These are phyloP conservation scores for Xylariales sp. DNA, from an alignment of 2,329 filamentous ascomycete species.

Conservation along the genomic window DNA sequence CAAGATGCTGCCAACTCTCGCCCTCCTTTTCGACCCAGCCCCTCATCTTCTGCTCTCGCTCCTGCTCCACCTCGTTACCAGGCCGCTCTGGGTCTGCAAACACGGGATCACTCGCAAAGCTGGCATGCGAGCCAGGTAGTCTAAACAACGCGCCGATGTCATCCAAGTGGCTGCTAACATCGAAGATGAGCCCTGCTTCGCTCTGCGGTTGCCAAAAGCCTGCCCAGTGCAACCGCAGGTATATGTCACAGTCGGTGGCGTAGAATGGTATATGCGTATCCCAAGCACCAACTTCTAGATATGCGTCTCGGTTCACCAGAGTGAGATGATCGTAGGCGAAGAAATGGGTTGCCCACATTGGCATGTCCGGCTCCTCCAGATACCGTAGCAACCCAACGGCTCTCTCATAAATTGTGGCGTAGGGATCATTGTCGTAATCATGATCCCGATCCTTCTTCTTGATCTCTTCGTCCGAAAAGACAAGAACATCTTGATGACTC, in stretches of 20 bases:
- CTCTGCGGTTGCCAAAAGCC: conserved; percentile 35
- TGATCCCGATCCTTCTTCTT: conserved; percentile 30
- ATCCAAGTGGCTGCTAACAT: conserved; percentile 36
- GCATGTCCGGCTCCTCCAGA: conserved; percentile 28
- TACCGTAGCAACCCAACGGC: conserved; percentile 26
- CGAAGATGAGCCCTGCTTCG: conserved; percentile 35
- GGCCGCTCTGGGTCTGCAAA: conserved; percentile 18
- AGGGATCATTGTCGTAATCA: conserved; percentile 29
- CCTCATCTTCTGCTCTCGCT: conserved; percentile 23
- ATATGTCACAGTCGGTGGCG: conserved; percentile 41
- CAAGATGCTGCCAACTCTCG: conserved; percentile 30
- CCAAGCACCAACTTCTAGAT: conserved; percentile 39
- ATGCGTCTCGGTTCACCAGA: conserved; percentile 40
- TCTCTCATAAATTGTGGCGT: conserved; percentile 29
- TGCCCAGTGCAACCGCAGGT: conserved; percentile 36
- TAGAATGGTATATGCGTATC: conserved; percentile 46
- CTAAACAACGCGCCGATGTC: conserved; percentile 38
- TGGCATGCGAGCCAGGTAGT: conserved; percentile 29
- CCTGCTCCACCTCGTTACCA: conserved; percentile 22
- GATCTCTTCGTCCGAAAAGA: conserved; percentile 36
- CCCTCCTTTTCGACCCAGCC: conserved; percentile 27
- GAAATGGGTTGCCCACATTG: conserved; percentile 42
- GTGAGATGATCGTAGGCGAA: conserved; percentile 48
- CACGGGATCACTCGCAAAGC: conserved; percentile 28
- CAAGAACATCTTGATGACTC: conserved; percentile 44